Percentiles rank a stretch among this genome's conserved stretches.
Conservation (phyloP, 108 stramenopile genomes). For the Cyclotella atomus region DNA sequence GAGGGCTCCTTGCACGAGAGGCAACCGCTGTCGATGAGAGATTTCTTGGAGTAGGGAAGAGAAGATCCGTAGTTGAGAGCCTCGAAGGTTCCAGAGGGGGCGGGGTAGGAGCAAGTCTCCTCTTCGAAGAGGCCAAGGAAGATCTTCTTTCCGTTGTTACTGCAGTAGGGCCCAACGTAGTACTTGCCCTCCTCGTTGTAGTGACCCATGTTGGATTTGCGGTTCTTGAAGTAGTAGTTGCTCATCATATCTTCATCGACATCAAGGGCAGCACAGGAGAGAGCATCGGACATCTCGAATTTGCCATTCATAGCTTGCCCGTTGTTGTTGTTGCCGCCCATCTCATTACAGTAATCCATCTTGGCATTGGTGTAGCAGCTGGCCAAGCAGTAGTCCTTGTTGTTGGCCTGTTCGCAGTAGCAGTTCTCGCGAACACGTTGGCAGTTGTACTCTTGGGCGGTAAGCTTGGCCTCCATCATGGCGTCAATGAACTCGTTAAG, state of each 20-base stretch:
- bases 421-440: constrained; percentile 65
- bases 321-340: constrained; percentile 30
- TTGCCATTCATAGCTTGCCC: background rate
- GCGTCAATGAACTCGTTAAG: constrained; percentile 75
- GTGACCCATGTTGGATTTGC: constrained; percentile 54
- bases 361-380: constrained; percentile 58
- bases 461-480: constrained; percentile 24
- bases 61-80: constrained; percentile 52
- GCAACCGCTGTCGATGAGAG: constrained; percentile 55
- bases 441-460: constrained; percentile 61
- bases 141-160: constrained; percentile 66
- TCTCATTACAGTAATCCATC: constrained; percentile 44
- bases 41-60: constrained; percentile 43
- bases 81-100: constrained; percentile 60
- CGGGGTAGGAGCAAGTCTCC: constrained; percentile 61
- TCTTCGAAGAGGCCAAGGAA: constrained; percentile 75
- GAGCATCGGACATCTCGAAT: constrained; percentile 24
- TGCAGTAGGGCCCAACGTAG: constrained; percentile 60
- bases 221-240: constrained; percentile 58
- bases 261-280: constrained; percentile 6
- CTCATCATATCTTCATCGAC: constrained; percentile 46
- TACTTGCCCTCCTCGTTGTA: constrained; percentile 52
- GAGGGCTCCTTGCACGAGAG: constrained; percentile 65
- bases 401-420: constrained; percentile 66
- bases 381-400: constrained; percentile 57